A percentile compares a stretch with the other conserved stretches of the same genome.
phyloP scores from a whole-genome alignment of 441 rosid species.

The Lepidium campestre region DNA sequence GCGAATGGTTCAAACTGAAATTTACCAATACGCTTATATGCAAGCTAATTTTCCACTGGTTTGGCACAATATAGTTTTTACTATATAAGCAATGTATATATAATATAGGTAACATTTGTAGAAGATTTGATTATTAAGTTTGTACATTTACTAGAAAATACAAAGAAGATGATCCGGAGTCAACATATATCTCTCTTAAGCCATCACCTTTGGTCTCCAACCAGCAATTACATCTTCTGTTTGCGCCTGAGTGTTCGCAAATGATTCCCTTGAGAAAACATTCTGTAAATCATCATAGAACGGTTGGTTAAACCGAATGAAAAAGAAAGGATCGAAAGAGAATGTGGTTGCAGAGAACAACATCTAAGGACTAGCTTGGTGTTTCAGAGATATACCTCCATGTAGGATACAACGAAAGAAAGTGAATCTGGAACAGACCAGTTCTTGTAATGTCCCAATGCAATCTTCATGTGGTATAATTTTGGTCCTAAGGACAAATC shows the following conservation, averaged over 20 bases:
- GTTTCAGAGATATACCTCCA: slow-evolving; percentile 39
- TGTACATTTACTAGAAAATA: slow-evolving; percentile 5
- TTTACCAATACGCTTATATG: neutral
- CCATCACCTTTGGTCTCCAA: slow-evolving; percentile 81
- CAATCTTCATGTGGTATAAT: slow-evolving; percentile 59
- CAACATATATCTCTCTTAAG: slow-evolving; percentile 27
- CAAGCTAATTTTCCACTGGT: neutral
- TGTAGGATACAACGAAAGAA: slow-evolving; percentile 43
- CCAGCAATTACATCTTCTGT: slow-evolving; percentile 64
- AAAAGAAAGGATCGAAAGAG: neutral
- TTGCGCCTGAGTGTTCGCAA: slow-evolving; percentile 45
- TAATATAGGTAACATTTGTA: neutral
- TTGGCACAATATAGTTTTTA: neutral
- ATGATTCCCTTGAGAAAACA: slow-evolving; percentile 56
- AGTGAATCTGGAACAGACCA: slow-evolving; percentile 71
- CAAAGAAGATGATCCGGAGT: neutral
- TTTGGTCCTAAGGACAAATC: slow-evolving; percentile 64
- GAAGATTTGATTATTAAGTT: neutral
- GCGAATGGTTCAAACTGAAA: neutral
- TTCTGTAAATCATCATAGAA: slow-evolving; percentile 28
- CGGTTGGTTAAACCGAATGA: neutral
- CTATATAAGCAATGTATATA: neutral
- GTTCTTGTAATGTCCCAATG: slow-evolving; percentile 62
- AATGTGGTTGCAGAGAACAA: neutral
- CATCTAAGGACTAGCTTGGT: neutral